phyloP scores from a whole-genome alignment of 345 rosid genomes.

The Citrus maxima region DNA sequence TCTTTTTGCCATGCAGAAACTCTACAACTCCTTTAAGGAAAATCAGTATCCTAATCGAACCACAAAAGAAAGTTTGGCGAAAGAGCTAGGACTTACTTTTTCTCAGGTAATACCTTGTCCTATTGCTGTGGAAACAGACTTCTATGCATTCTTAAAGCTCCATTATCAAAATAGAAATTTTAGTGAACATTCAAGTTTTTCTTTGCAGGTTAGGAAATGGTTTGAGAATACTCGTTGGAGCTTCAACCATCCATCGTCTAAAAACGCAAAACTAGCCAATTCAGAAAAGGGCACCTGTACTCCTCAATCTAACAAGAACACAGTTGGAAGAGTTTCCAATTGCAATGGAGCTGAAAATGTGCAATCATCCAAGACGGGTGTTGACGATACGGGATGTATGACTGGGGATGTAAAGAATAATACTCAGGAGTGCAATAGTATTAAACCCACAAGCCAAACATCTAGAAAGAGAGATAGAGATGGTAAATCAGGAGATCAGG shows the following conservation, averaged over 20 bases:
- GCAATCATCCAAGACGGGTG: slow-evolving; percentile 9
- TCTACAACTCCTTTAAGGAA: slow-evolving; percentile 49
- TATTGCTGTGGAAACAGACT: background rate
- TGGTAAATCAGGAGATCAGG: background rate
- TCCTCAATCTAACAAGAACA: slow-evolving; percentile 10
- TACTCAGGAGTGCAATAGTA: background rate
- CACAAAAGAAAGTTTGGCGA: slow-evolving; percentile 53
- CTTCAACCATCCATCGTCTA: slow-evolving; percentile 37
- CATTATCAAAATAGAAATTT: background rate
- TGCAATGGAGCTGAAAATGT: slow-evolving; percentile 7
- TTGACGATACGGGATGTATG: background rate
- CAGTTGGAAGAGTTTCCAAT: background rate
- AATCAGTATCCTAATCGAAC: slow-evolving; percentile 70
- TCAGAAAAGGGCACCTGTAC: slow-evolving; percentile 21
- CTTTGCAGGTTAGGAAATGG: slow-evolving; percentile 75
- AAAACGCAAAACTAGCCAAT: slow-evolving; percentile 15
- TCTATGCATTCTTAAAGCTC: background rate
- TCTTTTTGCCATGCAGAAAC: slow-evolving; percentile 43
- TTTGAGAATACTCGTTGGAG: slow-evolving; percentile 79
- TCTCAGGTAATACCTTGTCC: slow-evolving; percentile 48
- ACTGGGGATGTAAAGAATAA: background rate
- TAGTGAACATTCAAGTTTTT: background rate
- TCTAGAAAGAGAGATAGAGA: slow-evolving; percentile 17
- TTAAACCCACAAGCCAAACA: background rate
- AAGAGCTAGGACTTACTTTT: slow-evolving; percentile 57